Base-by-base conservation (phyloP, 331 rosid genomes). In the Telfairia occidentalis region DNA sequence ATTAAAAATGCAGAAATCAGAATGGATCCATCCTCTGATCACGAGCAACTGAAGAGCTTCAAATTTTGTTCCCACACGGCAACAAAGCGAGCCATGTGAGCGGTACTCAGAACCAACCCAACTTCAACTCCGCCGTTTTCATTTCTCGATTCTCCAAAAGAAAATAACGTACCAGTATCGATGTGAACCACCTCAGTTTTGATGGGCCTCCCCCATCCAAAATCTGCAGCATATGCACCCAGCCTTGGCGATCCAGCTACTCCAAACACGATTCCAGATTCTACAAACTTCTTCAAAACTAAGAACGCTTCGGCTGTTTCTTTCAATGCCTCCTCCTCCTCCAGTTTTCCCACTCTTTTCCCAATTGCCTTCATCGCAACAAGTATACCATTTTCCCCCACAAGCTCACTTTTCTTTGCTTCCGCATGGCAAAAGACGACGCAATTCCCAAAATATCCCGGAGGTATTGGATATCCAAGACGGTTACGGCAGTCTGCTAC, bases 151-250 rank as follows among this genome's bases (percentile, higher is more conserved):
- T 82, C 88, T 21, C 80, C 75, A 2, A 87, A 74, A 71, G 85
- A 82, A 57, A 88, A 43, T 0, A 71, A 50, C 2, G 28, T 49
- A 0, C 71, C 45, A 1, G 28, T 57, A 28, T 78, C 83, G 45
- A 80, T 23, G 18, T 87, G 87, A 7, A 77, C 86, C 26, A 69
- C 74, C 42, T 83, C 87, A 5, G 63, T 66, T 55, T 81, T 88
- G 57, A 71, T 78, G 3, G 90, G 90, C 71, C 74, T 84, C 23
- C 90, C 94, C 89, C 87, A 88, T 32, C 96, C 90, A 79, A 90
- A 85, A 87, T 85, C 85, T 9, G 81, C 76, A 12, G 75, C 77
- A 34, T 85, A 89, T 32, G 78, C 76, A 0, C 73, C 85, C 38
- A 84, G 43, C n/a, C 49, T 87, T 5, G 92, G 84, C 61, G 90